Evolutionary conservation across 495 filamentous ascomycete genomes (phyloP), one percentile per base, ranked within the genome.

Genomic region (Bombardia bombarda): DNA sequence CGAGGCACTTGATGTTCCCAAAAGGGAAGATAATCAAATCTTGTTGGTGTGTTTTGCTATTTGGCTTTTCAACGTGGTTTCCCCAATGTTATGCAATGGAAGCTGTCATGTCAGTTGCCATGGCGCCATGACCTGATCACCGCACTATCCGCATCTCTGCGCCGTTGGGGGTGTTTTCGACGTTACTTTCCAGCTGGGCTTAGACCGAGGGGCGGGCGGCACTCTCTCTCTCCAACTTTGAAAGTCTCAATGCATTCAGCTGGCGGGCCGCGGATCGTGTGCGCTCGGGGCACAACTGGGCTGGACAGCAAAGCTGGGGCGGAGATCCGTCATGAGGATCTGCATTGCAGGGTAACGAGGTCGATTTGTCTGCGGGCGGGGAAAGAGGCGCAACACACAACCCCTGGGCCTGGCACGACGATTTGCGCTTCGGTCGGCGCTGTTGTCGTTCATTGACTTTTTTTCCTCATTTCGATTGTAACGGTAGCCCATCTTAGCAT

Each of bases 281-380:
- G 20, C 34, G 34, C 41, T 23, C 21, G 17, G 9, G 31, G 41
- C 24, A 20, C 33, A n/a, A 37, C 34, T 37, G 34, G 34, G 17
- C 17, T 22, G 34, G 26, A 2, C 2, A 13, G n/a, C n/a, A n/a
- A n/a, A n/a, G n/a, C n/a, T n/a, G 26, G 26, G 9, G 26, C 26
- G 26, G 26, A 13, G 26, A 28, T 8, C 26, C 9, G 9, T 50
- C 47, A 47, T 50, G 41, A 49, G 19, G 51, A 54, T 54, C 51
- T 47, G 46, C 50, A 18, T 13, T 16, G 21, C 31, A 37, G 32
- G 30, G 33, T 40, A 16, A 32, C 38, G 26, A 30, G 14, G 36
- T n/a, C 36, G 43, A 41, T 46, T 49, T 32, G 39, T 33, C 30
- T 7, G 26, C 37, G 35, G 38, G 25, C 20, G 13, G 13, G 26